A percentile compares a stretch with the other conserved stretches of the same genome.
Conservation (phyloP, 768 basidiomycete species). For the Mycena pura region DNA sequence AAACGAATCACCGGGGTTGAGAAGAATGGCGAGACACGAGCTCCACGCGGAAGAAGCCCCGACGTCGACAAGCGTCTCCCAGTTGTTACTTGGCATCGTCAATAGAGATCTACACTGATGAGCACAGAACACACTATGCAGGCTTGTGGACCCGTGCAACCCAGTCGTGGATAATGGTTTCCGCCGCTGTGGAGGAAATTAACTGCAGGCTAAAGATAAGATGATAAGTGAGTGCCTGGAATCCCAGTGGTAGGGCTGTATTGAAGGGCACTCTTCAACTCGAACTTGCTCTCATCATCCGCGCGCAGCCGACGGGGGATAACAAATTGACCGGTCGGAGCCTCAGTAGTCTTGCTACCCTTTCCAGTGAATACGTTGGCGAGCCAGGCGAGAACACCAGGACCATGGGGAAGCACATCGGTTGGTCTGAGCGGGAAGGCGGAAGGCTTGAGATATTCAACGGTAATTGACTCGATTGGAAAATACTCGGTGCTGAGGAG, state of each 20-base stretch:
- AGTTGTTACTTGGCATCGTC: too few species aligned
- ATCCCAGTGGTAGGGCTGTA: constrained; percentile 58
- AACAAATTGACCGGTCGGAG: constrained; percentile 18
- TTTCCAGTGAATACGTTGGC: constrained; percentile 24
- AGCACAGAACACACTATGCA: constrained; percentile 48
- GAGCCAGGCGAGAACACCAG: constrained; percentile 25
- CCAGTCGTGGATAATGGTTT: constrained; percentile 56
- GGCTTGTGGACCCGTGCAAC: constrained; percentile 44
- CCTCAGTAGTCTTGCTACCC: constrained; percentile 19
- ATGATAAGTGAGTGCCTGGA: constrained; percentile 25
- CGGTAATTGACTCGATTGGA: constrained; percentile 26
- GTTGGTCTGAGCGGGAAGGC: constrained; percentile 21
- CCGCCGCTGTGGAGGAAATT: constrained; percentile 30
- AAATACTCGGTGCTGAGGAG: constrained; percentile 22
- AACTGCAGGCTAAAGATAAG: not conserved
- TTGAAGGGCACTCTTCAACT: constrained; percentile 60
- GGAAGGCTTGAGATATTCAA: constrained; percentile 19
- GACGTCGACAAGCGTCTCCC: too few species aligned
- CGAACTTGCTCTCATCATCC: constrained; percentile 41
- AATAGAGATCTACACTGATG: too few species aligned
- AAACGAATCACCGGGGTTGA: too few species aligned
- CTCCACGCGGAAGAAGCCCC: too few species aligned
- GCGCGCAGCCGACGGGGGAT: constrained; percentile 32
- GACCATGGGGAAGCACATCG: constrained; percentile 19
- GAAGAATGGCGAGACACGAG: too few species aligned